Evolutionary conservation across 176 grass and related monocot species (phyloP).

Genomic region (Thalia dealbata): DNA sequence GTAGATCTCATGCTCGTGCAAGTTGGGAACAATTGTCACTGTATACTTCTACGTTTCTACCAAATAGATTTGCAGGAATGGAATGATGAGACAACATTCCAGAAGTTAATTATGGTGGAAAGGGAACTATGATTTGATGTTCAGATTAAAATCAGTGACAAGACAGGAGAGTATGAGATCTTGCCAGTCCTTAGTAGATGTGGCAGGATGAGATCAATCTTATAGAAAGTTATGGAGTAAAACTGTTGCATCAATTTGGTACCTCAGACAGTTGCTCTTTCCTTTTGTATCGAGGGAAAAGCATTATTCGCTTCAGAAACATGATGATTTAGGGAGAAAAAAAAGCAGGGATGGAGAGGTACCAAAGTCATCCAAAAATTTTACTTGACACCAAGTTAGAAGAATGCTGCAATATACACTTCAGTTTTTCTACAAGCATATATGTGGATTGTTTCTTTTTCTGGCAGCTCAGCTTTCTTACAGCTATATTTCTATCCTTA

Average conservation of each 20-base stretch:
- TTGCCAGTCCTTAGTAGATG: neutral
- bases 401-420: neutral
- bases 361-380: no score
- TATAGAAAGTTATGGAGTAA: neutral
- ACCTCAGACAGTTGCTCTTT: neutral
- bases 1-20: no score
- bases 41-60: no score
- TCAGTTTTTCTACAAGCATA: neutral
- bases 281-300: neutral
- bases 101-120: no score
- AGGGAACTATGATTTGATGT: no score
- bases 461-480: neutral
- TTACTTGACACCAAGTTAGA: neutral
- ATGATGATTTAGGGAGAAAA: neutral
- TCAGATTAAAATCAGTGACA: neutral
- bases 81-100: no score
- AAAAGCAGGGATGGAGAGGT: no score
- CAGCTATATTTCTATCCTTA: neutral
- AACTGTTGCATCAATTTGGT: neutral
- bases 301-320: neutral
- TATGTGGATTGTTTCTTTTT: neutral
- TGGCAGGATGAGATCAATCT: neutral
- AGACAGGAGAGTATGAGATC: neutral
- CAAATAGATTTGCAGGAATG: no score
- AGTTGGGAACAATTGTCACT: no score